Evolutionary conservation across 306 rosid genomes (phyloP), one percentile per base, ranked within the genome.

Genomic region (Pyrus pyrifolia): DNA sequence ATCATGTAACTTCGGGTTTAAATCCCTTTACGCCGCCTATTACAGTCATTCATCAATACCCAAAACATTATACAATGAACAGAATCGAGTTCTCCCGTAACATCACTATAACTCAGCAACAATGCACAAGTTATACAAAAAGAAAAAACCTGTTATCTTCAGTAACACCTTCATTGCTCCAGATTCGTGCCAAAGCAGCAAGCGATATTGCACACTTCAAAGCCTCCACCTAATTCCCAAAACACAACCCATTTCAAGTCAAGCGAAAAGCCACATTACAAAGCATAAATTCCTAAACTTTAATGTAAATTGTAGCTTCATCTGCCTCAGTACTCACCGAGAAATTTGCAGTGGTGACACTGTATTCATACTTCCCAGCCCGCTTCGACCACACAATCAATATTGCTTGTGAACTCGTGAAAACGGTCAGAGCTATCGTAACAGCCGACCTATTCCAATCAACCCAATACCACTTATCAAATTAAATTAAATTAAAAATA

Each of bases 331-430:
- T 78, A 29, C 89, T 82, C 69, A 93, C 96, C 95, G 87, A 74
- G 76, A 94, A 94, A 86, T 94, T 94, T 13, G 97, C 97, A 64
- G 97, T 94, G 38, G 98, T 94, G 70, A 94, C 97, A 84, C 98
- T 94, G 78, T 94, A 91, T 73, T 94, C 98, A 82, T 94, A 92
- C 81, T 86, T 94, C 61, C 98, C 98, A 55, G 97, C 97, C 83
- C 96, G 81, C 83, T 91, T 94, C 52, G 98, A 94, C 97, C 97
- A 94, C 77, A 94, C 98, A 31, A 94, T 94, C 69, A 91, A 88
- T 81, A 94, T 94, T 49, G 97, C 93, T 90, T 92, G 97, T 31
- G 96, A 94, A 84, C 97, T 92, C 62, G 98, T 94, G 63, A 94
- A 93, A 79, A 94, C 31, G 66, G 97, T 94, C 87, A 94, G 79